These are phyloP conservation scores for Kwoniella sp. DNA, from an alignment of 768 basidiomycete genomes.

Conservation along the genomic window DNA sequence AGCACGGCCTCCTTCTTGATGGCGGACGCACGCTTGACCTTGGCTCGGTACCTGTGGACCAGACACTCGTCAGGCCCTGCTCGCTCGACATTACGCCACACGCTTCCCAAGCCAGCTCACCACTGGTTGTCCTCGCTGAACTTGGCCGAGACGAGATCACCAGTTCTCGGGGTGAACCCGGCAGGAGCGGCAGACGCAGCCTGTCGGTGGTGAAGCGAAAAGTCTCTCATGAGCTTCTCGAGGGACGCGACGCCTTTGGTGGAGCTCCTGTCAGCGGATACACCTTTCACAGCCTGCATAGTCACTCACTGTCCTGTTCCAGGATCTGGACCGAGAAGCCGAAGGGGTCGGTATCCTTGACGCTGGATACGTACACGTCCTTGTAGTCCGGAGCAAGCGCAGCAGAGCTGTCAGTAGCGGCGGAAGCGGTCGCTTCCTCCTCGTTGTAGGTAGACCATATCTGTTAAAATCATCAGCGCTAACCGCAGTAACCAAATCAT, in stretches of 20 bases:
- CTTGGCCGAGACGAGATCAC: constrained; percentile 89
- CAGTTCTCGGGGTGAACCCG: constrained; percentile 73
- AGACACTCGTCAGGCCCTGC: neutral
- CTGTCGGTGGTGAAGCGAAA: constrained; percentile 76
- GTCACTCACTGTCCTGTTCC: constrained; percentile 71
- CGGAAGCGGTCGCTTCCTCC: constrained; percentile 55
- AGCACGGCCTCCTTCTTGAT: constrained; percentile 91
- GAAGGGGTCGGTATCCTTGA: constrained; percentile 62
- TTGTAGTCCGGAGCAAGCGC: constrained; percentile 76
- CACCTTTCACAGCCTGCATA: too few species aligned
- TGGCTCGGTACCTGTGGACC: constrained; percentile 69
- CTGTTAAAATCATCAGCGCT: constrained; percentile 52
- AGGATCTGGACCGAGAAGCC: constrained; percentile 89
- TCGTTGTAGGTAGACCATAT: constrained; percentile 84
- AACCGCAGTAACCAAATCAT: neutral
- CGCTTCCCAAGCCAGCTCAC: constrained; percentile 52
- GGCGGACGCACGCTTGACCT: constrained; percentile 77
- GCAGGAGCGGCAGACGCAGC: constrained; percentile 57
- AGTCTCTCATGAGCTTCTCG: constrained; percentile 91
- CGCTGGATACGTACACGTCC: constrained; percentile 86
- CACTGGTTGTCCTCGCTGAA: constrained; percentile 81
- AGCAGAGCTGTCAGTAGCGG: constrained; percentile 49
- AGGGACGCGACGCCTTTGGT: constrained; percentile 87
- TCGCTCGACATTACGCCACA: too few species aligned
- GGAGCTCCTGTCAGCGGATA: too few species aligned